Percentiles rank a stretch among this genome's conserved stretches.
Conservation (phyloP, 352 stramenopile species). For the Phytophthora hibernalis region DNA sequence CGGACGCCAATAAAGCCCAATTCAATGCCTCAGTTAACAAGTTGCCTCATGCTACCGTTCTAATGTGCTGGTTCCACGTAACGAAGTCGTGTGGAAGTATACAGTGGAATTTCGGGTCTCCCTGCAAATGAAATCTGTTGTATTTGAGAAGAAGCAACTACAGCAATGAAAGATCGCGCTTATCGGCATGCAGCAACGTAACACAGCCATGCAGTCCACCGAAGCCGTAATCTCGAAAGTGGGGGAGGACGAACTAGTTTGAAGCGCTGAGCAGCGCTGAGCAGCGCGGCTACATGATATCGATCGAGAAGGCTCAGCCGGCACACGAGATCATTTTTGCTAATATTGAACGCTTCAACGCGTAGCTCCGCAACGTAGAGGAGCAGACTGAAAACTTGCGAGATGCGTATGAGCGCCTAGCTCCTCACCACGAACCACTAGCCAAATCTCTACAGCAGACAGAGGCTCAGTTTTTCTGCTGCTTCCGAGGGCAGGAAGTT, state of each 20-base stretch:
- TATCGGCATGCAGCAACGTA: conserved; percentile 89
- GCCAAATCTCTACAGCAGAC: conserved; percentile 90
- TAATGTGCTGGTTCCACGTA: too few relatives aligned
- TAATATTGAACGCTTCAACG: conserved; percentile 88
- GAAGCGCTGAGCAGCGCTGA: conserved; percentile 90
- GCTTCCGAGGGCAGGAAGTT: conserved; percentile 67
- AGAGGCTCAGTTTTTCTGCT: conserved; percentile 83
- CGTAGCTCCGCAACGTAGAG: conserved; percentile 76
- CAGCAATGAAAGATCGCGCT: conserved; percentile 96
- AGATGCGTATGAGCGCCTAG: conserved; percentile 75
- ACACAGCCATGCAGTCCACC: conserved; percentile 93
- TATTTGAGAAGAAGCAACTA: conserved; percentile 96
- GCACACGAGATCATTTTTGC: conserved; percentile 87
- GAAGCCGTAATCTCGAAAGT: conserved; percentile 81
- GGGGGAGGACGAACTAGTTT: conserved; percentile 82
- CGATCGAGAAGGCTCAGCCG: conserved; percentile 83
- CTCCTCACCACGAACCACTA: conserved; percentile 88
- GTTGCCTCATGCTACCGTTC: too few relatives aligned
- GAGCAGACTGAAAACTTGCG: conserved; percentile 65
- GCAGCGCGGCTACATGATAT: conserved; percentile 87
- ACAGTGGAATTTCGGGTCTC: too few relatives aligned
- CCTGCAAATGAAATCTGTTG: conserved; percentile 94
- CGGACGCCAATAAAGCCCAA: too few relatives aligned
- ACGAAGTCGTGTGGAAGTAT: too few relatives aligned
- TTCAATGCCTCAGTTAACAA: too few relatives aligned